Percentiles rank a stretch among this genome's conserved stretches.
phyloP scores from a whole-genome alignment of 257 asterid species.

The Verbascum thapsus region DNA sequence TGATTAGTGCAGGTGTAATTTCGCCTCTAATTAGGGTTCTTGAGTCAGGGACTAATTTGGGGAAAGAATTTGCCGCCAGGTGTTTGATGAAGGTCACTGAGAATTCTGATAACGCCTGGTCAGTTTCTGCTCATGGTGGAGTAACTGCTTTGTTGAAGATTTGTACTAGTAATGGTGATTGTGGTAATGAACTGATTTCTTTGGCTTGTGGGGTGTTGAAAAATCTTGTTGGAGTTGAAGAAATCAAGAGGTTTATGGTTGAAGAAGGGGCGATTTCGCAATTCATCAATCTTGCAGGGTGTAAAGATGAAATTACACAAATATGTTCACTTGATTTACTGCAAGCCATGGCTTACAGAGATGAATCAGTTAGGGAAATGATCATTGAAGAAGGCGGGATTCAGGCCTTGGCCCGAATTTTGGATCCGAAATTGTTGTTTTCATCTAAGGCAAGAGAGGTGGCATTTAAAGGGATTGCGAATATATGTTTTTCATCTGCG shows the following conservation, averaged over 20 bases:
- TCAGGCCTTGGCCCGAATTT: conserved; percentile 51
- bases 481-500: conserved; percentile 49
- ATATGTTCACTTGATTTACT: conserved; percentile 67
- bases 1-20: conserved; percentile 62
- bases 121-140: conserved; percentile 95
- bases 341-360: conserved; percentile 72
- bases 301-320: conserved; percentile 56
- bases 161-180: conserved; percentile 38
- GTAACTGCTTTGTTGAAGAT: conserved; percentile 74
- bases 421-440: conserved; percentile 59
- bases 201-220: conserved; percentile 82
- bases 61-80: conserved; percentile 64
- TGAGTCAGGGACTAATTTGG: conserved; percentile 59
- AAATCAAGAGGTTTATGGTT: conserved; percentile 83
- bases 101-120: conserved; percentile 93
- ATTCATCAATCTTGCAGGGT: conserved; percentile 55
- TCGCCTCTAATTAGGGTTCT: conserved; percentile 66
- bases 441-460: conserved; percentile 74
- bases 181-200: conserved; percentile 45
- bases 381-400: conserved; percentile 73
- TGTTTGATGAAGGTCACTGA: conserved; percentile 81
- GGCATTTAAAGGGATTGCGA: conserved; percentile 69
- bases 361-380: conserved; percentile 48
- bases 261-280: conserved; percentile 71
- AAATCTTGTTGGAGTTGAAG: conserved; percentile 78